A percentile compares a stretch with the other conserved stretches of the same genome.
Evolutionary conservation across 2,329 filamentous ascomycete species (phyloP).

Genomic region (Coniosporium uncinatum): DNA sequence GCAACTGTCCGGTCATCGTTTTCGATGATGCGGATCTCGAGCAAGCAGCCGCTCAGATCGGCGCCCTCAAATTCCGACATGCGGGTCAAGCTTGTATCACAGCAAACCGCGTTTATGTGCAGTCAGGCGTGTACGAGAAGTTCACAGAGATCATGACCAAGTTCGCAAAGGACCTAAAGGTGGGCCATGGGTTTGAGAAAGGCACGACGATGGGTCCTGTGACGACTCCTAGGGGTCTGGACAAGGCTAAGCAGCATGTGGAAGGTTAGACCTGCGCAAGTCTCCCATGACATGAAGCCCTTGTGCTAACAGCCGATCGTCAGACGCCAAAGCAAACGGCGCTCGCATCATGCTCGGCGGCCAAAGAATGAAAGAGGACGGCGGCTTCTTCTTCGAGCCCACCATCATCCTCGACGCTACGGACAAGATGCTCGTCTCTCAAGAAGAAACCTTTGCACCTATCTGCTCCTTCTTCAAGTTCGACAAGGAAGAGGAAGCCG

Average conservation of each 20-base stretch:
- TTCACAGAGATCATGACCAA: conserved; percentile 51
- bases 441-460: conserved; percentile 62
- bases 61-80: conserved; percentile 49
- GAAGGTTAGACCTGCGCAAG: too few relatives aligned
- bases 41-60: conserved; percentile 41
- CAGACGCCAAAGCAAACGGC: conserved; percentile 58
- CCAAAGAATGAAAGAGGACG: conserved; percentile 35
- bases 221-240: conserved; percentile 47
- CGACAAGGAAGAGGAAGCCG: conserved; percentile 59
- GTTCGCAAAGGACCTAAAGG: conserved; percentile 46
- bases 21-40: conserved; percentile 60
- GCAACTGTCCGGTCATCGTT: conserved; percentile 59
- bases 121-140: conserved; percentile 54
- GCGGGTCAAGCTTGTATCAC: conserved; percentile 61
- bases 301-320: too few relatives aligned
- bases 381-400: conserved; percentile 65
- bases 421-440: conserved; percentile 47
- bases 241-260: conserved; percentile 54
- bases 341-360: conserved; percentile 60
- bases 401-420: conserved; percentile 58
- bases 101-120: conserved; percentile 60
- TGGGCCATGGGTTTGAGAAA: conserved; percentile 56
- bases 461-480: conserved; percentile 59
- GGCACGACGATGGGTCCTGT: conserved; percentile 55
- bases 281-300: too few relatives aligned